Evolutionary conservation across 345 rosid species (phyloP), one percentile per base, ranked within the genome.

Genomic region (Turritis glabra): DNA sequence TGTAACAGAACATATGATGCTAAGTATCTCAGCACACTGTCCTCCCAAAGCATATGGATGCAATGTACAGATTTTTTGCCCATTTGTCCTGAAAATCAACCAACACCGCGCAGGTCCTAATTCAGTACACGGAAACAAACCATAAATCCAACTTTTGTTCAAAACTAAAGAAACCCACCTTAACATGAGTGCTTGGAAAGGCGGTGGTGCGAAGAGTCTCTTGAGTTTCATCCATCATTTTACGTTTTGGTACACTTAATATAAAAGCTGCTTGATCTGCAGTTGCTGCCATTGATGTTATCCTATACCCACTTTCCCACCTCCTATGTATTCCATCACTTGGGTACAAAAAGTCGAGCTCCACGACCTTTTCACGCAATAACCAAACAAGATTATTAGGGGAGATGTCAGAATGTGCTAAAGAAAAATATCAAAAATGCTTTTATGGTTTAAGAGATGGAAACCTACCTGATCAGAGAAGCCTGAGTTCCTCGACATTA

Each of bases 231-330:
- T 92, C 99, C 2, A 67, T 6, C 8, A 87, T 89, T 71, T 81
- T 89, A 77, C 87, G 88, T 69, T 81, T 80, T 5, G 98, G 94
- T 33, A 89, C 77, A 37, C 99, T 95, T 51, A 92, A 92, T 71
- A 95, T 82, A 32, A 95, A 81, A 57, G 98, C 99, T n/a, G 97
- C 89, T 83, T 96, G 98, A 57, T 96, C 99, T 38, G 77, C 74
- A n/a, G 93, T 96, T 35, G 99, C 99, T 47, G 98, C 99, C 64
- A 92, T 87, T 35, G 99, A 84, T 57, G 98, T 96, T 60, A 96
- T 92, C 4, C 99, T 91, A 71, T 81, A 96, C 44, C 98, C 98
- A 27, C 43, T 30, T 55, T 87, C 97, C 98, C 99, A 96, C 18
- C 98, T 82, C 35, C 88, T 80, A 63, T 96, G 99, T 67, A 96